phyloP scores from a whole-genome alignment of 306 rosid genomes.

The Senna siamea region DNA sequence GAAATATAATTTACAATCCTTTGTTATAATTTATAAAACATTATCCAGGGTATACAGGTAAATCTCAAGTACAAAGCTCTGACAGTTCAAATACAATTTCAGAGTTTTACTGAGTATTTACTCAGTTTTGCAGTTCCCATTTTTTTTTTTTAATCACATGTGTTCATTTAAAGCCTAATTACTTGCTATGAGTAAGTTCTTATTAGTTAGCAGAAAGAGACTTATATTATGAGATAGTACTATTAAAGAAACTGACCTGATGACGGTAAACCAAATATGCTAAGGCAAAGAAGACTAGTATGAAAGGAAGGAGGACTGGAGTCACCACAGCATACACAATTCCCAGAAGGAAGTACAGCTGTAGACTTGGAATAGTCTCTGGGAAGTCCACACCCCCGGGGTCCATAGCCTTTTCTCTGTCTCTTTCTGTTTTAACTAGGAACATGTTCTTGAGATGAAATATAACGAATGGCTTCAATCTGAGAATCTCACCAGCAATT shows the following conservation, averaged over 20 bases:
- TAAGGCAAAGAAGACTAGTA: conserved; percentile 86
- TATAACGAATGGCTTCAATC: conserved; percentile 88
- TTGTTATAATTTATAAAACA: background rate
- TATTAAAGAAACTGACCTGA: conserved; percentile 65
- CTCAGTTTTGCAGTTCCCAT: background rate
- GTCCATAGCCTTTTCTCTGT: conserved; percentile 83
- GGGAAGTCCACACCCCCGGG: conserved; percentile 90
- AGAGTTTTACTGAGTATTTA: background rate
- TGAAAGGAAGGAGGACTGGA: conserved; percentile 96
- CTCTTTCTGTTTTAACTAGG: conserved; percentile 94
- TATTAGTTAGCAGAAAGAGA: background rate
- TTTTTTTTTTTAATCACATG: background rate
- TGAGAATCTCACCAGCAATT: conserved; percentile 91
- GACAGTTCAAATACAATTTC: conserved; percentile 4
- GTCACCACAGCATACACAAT: conserved; percentile 94
- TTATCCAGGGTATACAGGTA: background rate
- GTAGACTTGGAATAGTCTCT: conserved; percentile 90
- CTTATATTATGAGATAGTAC: conserved; percentile 5
- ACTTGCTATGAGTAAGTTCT: background rate
- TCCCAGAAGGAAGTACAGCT: conserved; percentile 92
- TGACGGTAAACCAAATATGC: conserved; percentile 98
- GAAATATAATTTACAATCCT: background rate
- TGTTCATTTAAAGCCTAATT: background rate
- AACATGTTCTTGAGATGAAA: conserved; percentile 92
- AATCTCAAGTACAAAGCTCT: background rate